Percentiles rank a stretch among this genome's conserved stretches.
Evolutionary conservation across 805 yeast genomes (phyloP).

Genomic region (Tetrapisispora arboricola): DNA sequence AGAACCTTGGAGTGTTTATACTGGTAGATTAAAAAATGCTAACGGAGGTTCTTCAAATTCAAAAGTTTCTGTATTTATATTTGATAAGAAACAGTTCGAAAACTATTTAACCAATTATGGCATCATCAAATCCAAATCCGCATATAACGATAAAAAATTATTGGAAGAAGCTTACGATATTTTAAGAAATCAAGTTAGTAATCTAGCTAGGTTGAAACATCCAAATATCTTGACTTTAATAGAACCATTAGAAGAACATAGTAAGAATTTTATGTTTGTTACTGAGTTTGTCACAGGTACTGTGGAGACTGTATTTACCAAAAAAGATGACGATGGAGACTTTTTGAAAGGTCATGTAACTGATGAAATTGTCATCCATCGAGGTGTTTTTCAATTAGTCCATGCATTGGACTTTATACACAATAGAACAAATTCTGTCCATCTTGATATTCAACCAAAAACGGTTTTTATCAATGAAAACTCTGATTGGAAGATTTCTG

Average conservation of each 20-base stretch:
- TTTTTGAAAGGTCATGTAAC: slow-evolving; percentile 36
- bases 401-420: slow-evolving; percentile 80
- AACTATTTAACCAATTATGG: slow-evolving; percentile 41
- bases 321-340: slow-evolving; percentile 21
- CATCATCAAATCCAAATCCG: slow-evolving; percentile 34
- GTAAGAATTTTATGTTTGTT: slow-evolving; percentile 67
- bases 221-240: slow-evolving; percentile 76
- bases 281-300: slow-evolving; percentile 66
- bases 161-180: slow-evolving; percentile 55
- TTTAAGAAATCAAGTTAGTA: slow-evolving; percentile 55
- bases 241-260: slow-evolving; percentile 86
- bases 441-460: slow-evolving; percentile 67
- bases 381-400: slow-evolving; percentile 71
- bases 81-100: slow-evolving; percentile 72
- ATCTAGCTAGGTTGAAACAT: slow-evolving; percentile 74
- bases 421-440: slow-evolving; percentile 60
- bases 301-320: slow-evolving; percentile 34
- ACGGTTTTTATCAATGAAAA: slow-evolving; percentile 68
- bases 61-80: slow-evolving; percentile 72
- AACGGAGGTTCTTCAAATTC: slow-evolving; percentile 30
- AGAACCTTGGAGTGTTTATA: slow-evolving; percentile 78
- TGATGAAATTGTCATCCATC: slow-evolving; percentile 65
- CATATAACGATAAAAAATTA: slow-evolving; percentile 34
- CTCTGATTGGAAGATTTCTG: slow-evolving; percentile 91
- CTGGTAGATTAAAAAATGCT: slow-evolving; percentile 62